phyloP scores from a whole-genome alignment of 2,329 filamentous ascomycete species.

The Xylariaceae sp. region DNA sequence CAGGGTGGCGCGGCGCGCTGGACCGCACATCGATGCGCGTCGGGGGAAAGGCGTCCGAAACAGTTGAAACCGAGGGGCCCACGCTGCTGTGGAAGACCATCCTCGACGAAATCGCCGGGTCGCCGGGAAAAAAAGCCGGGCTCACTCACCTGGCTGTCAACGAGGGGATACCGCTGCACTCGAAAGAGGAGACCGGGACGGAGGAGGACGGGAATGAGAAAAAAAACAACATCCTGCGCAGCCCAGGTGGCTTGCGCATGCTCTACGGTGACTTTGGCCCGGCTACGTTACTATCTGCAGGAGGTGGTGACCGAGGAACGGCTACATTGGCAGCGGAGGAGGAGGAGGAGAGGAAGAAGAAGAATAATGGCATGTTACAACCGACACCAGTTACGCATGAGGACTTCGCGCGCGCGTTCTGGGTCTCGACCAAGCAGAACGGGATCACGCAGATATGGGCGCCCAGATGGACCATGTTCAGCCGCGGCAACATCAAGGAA shows the following conservation, averaged over 20 bases:
- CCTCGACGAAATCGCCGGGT: conserved; percentile 40
- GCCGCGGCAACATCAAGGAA: conserved; percentile 81
- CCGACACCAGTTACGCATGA: conserved; percentile 10
- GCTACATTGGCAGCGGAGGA: conserved; percentile 7
- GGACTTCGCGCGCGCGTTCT: conserved; percentile 66
- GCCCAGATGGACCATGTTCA: conserved; percentile 90
- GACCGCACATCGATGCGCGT: background rate
- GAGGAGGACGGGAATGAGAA: conserved; percentile 33
- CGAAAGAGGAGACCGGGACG: conserved; percentile 6
- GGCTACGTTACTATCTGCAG: conserved; percentile 11
- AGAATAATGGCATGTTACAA: background rate
- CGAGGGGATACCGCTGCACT: conserved; percentile 52
- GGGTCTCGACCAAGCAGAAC: conserved; percentile 74
- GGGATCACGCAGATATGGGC: conserved; percentile 82
- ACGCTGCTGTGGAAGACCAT: conserved; percentile 43
- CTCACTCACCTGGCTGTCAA: conserved; percentile 57
- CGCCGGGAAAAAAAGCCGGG: conserved; percentile 30
- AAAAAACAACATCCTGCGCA: conserved; percentile 74
- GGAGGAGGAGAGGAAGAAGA: background rate
- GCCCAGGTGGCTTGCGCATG: conserved; percentile 63
- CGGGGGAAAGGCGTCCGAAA: background rate
- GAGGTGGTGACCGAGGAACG: background rate
- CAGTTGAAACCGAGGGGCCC: conserved; percentile 16
- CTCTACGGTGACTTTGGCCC: conserved; percentile 72
- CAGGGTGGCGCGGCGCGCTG: conserved; percentile 37